These are phyloP conservation scores for Psilocybe mexicana DNA, from an alignment of 1,284 basidiomycete genomes.

Conservation along the genomic window DNA sequence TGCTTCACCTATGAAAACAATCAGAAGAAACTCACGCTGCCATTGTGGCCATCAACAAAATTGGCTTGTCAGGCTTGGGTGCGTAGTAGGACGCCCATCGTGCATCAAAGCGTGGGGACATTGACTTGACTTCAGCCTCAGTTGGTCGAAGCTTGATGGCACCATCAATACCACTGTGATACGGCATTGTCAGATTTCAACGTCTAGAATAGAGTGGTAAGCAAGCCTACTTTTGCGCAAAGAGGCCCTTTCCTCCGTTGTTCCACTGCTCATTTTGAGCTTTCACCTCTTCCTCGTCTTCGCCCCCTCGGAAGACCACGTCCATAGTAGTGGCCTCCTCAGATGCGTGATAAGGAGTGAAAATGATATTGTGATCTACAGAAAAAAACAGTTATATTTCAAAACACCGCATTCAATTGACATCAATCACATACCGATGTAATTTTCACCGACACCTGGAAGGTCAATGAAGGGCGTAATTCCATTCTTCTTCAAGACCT, in stretches of 20 bases:
- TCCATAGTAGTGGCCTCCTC: slow-evolving; percentile 47
- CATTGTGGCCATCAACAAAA: slow-evolving; percentile 30
- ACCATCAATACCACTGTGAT: slow-evolving; percentile 36
- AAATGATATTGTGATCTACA: slow-evolving; percentile 46
- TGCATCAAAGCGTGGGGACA: slow-evolving; percentile 33
- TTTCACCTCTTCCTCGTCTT: slow-evolving; percentile 26
- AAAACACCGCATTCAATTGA: neutral
- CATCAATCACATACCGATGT: slow-evolving; percentile 40
- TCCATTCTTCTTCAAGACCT: slow-evolving; percentile 40
- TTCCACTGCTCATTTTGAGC: slow-evolving; percentile 39
- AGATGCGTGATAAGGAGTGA: slow-evolving; percentile 37
- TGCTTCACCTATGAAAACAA: neutral
- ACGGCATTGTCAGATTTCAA: neutral
- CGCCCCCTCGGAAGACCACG: slow-evolving; percentile 39
- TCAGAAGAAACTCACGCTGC: slow-evolving; percentile 27
- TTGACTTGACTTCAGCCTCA: slow-evolving; percentile 32
- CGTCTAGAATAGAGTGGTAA: no score
- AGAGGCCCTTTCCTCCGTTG: slow-evolving; percentile 43
- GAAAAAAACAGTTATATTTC: neutral
- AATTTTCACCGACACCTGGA: slow-evolving; percentile 58
- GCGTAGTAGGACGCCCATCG: slow-evolving; percentile 39
- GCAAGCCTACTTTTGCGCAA: slow-evolving; percentile 45
- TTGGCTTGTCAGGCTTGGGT: slow-evolving; percentile 35
- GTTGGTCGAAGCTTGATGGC: slow-evolving; percentile 39
- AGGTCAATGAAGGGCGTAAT: slow-evolving; percentile 47